Conservation (phyloP, 306 rosid species). For the Malus sylvestris region DNA sequence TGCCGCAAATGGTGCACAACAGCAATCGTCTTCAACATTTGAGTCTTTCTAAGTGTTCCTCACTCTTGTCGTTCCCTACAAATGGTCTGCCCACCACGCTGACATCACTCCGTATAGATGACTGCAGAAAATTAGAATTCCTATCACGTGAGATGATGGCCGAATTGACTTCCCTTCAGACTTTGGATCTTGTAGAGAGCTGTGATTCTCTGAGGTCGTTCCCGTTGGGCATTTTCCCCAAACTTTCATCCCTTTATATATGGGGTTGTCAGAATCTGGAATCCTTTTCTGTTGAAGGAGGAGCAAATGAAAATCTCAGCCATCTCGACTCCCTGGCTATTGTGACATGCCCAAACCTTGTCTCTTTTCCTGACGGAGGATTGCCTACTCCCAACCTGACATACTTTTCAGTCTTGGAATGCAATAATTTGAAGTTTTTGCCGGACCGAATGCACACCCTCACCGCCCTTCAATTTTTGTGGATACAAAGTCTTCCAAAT, state of each 20-base stretch:
- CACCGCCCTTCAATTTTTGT: neutral
- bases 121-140: neutral
- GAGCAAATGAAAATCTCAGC: neutral
- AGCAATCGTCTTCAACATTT: neutral
- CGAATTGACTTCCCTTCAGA: neutral
- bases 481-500: neutral
- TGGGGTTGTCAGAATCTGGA: neutral
- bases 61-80: neutral
- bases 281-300: constrained; percentile 9
- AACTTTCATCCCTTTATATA: rapidly evolving
- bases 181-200: neutral
- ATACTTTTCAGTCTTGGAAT: rapidly evolving
- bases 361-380: constrained; percentile 22
- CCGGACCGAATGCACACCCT: neutral
- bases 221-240: neutral
- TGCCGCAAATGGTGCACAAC: too few species aligned
- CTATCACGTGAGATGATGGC: neutral
- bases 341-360: constrained; percentile 22
- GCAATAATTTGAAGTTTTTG: neutral
- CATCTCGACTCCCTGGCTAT: neutral
- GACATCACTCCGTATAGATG: neutral
- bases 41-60: rapidly evolving
- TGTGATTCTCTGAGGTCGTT: neutral
- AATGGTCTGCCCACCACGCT: neutral
- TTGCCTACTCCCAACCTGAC: constrained; percentile 15